These are phyloP conservation scores for Elaeis guineensis DNA, from an alignment of 176 grass and related monocot species.

Conservation along the genomic window DNA sequence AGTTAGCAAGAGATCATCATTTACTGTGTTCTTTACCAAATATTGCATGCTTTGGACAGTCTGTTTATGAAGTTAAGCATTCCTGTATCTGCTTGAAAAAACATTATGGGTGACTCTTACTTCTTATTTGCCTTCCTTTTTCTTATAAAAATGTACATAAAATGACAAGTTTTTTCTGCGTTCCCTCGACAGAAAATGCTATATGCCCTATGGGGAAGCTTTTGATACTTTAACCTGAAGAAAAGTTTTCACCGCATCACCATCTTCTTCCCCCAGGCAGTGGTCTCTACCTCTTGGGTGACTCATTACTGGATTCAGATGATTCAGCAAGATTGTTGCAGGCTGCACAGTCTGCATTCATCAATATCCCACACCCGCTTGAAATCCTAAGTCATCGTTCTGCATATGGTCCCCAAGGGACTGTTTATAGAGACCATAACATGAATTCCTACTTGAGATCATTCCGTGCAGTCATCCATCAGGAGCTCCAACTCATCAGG, in stretches of 20 bases:
- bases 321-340: conserved; percentile 28
- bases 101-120: too few species aligned
- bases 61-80: too few species aligned
- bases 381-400: conserved; percentile 70
- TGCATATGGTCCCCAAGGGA: conserved; percentile 63
- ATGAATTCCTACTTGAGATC: conserved; percentile 74
- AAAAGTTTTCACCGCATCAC: conserved; percentile 69
- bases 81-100: too few species aligned
- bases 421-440: conserved; percentile 81
- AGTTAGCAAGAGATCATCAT: too few species aligned
- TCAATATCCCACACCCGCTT: conserved; percentile 89
- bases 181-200: conserved; percentile 56
- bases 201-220: conserved; percentile 88
- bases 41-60: too few species aligned
- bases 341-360: conserved; percentile 54
- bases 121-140: too few species aligned
- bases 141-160: too few species aligned
- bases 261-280: conserved; percentile 74
- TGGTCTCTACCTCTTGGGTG: conserved; percentile 55
- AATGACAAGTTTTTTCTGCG: not conserved
- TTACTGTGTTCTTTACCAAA: too few species aligned
- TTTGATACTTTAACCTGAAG: conserved; percentile 81
- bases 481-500: conserved; percentile 37
- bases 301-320: conserved; percentile 1
- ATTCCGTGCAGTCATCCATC: conserved; percentile 47